Evolutionary conservation across 2,329 filamentous ascomycete genomes (phyloP).

Genomic region (Blastomyces parvus): DNA sequence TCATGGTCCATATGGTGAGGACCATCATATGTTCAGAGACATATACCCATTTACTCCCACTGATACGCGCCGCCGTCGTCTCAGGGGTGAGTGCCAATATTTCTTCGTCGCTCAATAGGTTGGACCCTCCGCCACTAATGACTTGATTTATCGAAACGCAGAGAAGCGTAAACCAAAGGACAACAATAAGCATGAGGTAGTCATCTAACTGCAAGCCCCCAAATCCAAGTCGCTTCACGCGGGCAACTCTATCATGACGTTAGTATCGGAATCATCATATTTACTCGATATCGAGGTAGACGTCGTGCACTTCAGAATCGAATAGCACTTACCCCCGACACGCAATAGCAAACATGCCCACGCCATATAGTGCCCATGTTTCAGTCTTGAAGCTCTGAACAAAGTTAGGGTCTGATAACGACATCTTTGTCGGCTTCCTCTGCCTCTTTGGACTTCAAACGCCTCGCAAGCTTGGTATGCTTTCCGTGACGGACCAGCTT

Average conservation of each 20-base stretch:
- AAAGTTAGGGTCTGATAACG: conserved; percentile 13
- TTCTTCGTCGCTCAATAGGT: conserved; percentile 47
- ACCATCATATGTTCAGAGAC: conserved; percentile 55
- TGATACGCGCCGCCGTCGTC: conserved; percentile 35
- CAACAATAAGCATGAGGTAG: conserved; percentile 46
- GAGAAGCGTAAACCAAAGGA: conserved; percentile 48
- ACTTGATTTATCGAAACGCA: conserved; percentile 47
- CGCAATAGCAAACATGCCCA: conserved; percentile 30
- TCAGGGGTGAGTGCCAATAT: conserved; percentile 38
- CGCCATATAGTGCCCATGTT: conserved; percentile 30
- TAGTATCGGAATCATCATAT: background rate
- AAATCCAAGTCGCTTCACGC: conserved; percentile 37
- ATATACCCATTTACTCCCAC: conserved; percentile 54
- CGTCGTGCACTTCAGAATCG: conserved; percentile 21
- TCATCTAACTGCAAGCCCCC: conserved; percentile 48
- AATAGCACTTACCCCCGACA: conserved; percentile 35
- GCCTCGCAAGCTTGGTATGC: background rate
- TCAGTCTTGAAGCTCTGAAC: conserved; percentile 25
- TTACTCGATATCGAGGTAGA: conserved; percentile 27
- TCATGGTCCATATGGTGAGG: conserved; percentile 44
- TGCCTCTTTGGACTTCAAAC: background rate
- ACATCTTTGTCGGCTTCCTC: background rate
- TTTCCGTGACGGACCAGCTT: background rate
- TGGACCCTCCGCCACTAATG: conserved; percentile 47
- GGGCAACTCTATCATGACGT: conserved; percentile 25